Percentiles rank a stretch among this genome's conserved stretches.
phyloP scores from a whole-genome alignment of 2,329 filamentous ascomycete species.

The Verticillium klebahnii region DNA sequence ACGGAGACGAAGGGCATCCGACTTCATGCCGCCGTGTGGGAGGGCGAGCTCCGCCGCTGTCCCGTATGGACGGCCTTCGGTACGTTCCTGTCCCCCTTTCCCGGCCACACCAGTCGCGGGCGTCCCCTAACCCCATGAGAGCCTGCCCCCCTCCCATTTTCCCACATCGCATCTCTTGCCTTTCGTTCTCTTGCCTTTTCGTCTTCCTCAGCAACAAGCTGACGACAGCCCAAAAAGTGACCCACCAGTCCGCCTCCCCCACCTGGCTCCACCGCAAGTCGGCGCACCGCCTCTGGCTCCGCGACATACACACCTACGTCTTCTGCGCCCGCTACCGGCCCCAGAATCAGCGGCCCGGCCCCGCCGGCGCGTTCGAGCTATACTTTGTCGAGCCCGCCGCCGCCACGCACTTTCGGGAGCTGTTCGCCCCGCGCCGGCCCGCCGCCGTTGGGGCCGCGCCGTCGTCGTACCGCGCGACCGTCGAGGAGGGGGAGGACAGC shows the following conservation, averaged over 20 bases:
- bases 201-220: background rate
- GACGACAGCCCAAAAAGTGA: conserved; percentile 33
- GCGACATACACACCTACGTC: conserved; percentile 52
- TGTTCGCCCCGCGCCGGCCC: conserved; percentile 23
- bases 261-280: conserved; percentile 48
- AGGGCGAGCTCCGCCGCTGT: conserved; percentile 48
- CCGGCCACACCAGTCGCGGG: no score
- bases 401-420: conserved; percentile 33
- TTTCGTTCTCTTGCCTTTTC: background rate
- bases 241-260: conserved; percentile 41
- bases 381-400: conserved; percentile 40
- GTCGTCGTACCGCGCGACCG: background rate
- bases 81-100: conserved; percentile 22
- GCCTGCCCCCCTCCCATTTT: background rate
- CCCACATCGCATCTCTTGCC: background rate
- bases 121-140: background rate
- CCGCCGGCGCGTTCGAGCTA: conserved; percentile 45
- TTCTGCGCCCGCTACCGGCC: conserved; percentile 54
- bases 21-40: conserved; percentile 51
- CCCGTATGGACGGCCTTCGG: conserved; percentile 63
- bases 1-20: conserved; percentile 40
- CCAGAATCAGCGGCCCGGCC: conserved; percentile 44
- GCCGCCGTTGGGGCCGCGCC: background rate
- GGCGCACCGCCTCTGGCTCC: conserved; percentile 43
- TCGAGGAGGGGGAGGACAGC: background rate